phyloP scores from a whole-genome alignment of 257 asterid species.

The Ophiorrhiza pumila region DNA sequence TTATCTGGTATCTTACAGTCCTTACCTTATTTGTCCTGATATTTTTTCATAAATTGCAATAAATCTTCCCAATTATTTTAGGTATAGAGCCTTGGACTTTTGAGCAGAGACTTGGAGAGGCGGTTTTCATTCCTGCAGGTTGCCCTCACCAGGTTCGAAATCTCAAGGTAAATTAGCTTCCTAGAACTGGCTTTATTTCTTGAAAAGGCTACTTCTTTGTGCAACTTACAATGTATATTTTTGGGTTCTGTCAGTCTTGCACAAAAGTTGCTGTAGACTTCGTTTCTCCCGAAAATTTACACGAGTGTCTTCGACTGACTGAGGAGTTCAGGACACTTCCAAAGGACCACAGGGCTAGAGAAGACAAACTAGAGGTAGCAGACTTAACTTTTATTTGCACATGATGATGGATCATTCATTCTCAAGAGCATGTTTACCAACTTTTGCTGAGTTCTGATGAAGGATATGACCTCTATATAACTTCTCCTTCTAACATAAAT shows the following conservation, averaged over 20 bases:
- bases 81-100: conserved; percentile 97
- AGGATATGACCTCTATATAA: neutral
- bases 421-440: neutral
- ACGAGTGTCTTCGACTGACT: conserved; percentile 69
- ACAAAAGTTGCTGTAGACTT: conserved; percentile 94
- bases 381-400: neutral
- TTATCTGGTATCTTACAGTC: conserved; percentile 2
- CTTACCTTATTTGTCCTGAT: too few species aligned
- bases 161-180: conserved; percentile 53
- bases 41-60: conserved; percentile 6
- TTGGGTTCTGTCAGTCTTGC: conserved; percentile 59
- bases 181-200: neutral
- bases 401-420: too few species aligned
- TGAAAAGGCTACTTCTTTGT: neutral
- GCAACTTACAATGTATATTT: neutral
- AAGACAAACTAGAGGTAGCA: conserved; percentile 91
- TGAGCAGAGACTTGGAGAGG: conserved; percentile 85
- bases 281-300: conserved; percentile 86
- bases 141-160: conserved; percentile 99
- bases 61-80: conserved; percentile 20
- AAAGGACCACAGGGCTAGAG: conserved; percentile 75
- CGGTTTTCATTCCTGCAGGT: conserved; percentile 95
- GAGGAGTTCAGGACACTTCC: conserved; percentile 89
- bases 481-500: neutral
- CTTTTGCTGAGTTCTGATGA: neutral